Base-by-base conservation (phyloP, 2,329 filamentous ascomycete species). In the Stachybotrys chlorohalonatus region DNA sequence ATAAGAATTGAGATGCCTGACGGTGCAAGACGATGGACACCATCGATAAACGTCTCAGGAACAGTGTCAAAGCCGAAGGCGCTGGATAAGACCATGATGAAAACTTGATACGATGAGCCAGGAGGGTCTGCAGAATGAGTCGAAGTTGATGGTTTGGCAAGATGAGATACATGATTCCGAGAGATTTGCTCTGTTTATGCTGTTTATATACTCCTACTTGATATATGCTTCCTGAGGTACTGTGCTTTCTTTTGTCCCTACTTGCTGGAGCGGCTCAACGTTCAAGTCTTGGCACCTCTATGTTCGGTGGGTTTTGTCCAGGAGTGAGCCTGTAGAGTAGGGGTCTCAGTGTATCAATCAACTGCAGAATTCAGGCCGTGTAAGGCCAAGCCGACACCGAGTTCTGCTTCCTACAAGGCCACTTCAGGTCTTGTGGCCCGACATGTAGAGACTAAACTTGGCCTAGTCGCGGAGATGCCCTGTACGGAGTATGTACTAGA, bases 1-100 rank as follows among this genome's bases (percentile, higher is more conserved):
- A 61, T 55, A 8, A 61, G 45, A 15, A 58, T 56, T 47, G 51
- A 52, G 11, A 57, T 50, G 13, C 53, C 47, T 6, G 54, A 55
- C 15, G 16, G 48, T n/a, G 48, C 11, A 3, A 50, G 48, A 11
- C 48, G 48, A 50, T 50, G 48, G 30, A 50, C 48, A 11, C 48
- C 48, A 31, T 50, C 48, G 30, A 50, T 11, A 11, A 49, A 16
- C 30, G 30, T 50, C 48, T 50, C 48, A 11, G 30, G 30, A 30
- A 50, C 30, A 31, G 48, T 31, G 11, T 30, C 48, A n/a, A 31
- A 50, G 16, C 30, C 30, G 48, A 30, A 31, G 30, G n/a, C 3
- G 30, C 48, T 30, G 11, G 30, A 50, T 5, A 30, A 50, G 11
- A 30, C 30, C 48, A 50, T 50, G 7, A 13, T 50, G 39, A 45